phyloP scores from a whole-genome alignment of 2,329 filamentous ascomycete species.

The Arthrobotrys pseudoclavata region DNA sequence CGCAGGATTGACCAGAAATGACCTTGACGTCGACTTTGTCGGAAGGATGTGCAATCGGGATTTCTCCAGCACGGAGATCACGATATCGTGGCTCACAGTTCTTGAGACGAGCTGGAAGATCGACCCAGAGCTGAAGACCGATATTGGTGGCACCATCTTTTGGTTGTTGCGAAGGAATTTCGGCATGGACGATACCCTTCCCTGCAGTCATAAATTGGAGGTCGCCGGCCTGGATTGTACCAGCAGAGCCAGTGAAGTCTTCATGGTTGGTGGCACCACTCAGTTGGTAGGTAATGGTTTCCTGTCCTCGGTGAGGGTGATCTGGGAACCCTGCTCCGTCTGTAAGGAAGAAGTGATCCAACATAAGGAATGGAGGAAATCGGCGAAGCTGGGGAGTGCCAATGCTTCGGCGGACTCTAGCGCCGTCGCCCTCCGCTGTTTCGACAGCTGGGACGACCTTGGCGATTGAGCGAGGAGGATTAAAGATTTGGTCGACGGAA shows the following conservation, averaged over 20 bases:
- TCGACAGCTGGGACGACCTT: slow-evolving; percentile 87
- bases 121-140: slow-evolving; percentile 95
- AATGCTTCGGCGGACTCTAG: slow-evolving; percentile 86
- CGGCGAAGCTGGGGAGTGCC: slow-evolving; percentile 86
- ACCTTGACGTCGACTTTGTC: slow-evolving; percentile 88
- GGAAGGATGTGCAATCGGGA: slow-evolving; percentile 76
- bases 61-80: slow-evolving; percentile 82
- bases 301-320: slow-evolving; percentile 82
- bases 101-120: slow-evolving; percentile 85
- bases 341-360: slow-evolving; percentile 88
- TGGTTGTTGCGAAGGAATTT: slow-evolving; percentile 87
- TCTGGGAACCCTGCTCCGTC: slow-evolving; percentile 91
- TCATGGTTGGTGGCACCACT: slow-evolving; percentile 88
- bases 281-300: slow-evolving; percentile 92
- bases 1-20: slow-evolving; percentile 86
- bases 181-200: slow-evolving; percentile 89
- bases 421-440: slow-evolving; percentile 89
- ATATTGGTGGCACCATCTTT: slow-evolving; percentile 81
- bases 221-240: slow-evolving; percentile 87
- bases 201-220: slow-evolving; percentile 98
- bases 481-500: slow-evolving; percentile 52
- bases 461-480: slow-evolving; percentile 78
- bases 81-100: slow-evolving; percentile 91
- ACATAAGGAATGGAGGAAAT: slow-evolving; percentile 94
- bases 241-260: slow-evolving; percentile 87